Evolutionary conservation across 1,284 basidiomycete species (phyloP), one percentile per base, ranked within the genome.

Genomic region (Tylopilus sp.): DNA sequence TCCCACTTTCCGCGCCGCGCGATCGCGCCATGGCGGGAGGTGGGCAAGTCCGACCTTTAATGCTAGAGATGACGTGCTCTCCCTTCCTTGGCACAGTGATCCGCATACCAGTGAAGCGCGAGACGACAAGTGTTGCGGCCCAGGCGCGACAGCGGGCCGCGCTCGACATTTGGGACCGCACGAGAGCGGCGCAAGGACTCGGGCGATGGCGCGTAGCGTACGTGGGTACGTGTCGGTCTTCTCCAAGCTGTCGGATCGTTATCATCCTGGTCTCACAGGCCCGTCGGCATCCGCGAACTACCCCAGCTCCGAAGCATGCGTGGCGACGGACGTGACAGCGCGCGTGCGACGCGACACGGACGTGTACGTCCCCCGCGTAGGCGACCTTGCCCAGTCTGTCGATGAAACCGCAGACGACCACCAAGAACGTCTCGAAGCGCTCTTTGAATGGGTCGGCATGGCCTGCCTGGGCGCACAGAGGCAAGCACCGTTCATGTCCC

Each of bases 381-480:
- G 64, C 6, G 55, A 56, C 11, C 56, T 70, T 63, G 19, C 53
- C 59, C 37, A 38, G 19, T 46, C 68, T 50, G 26, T 66, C 60
- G 29, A 39, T 35, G 65, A 55, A 40, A 41, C 52, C 15, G 46
- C 40, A 6, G 75, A 77, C 41, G 79, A 81, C 44, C 79, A 78
- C 74, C 63, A 74, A 15, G 69, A 71, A 12, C 67, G 69, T 4
- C 66, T 78, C 34, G 60, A 64, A 4, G 64, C 59, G 2, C 63
- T 86, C 13, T 82, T 84, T 47, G 86, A 87, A 61, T 88, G 85
- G 85, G 71, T 80, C 13, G 86, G 84, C 3, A 75, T 88, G 76
- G 81, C 79, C 0, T 68, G 63, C 48, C 42, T 78, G 2, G 73
- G 68, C 13, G 69, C 76, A 1, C 72, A 73, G 46, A 65, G 76